These are phyloP conservation scores for Pinus tabuliformis DNA, from an alignment of 75 land plant species.

Conservation along the genomic window DNA sequence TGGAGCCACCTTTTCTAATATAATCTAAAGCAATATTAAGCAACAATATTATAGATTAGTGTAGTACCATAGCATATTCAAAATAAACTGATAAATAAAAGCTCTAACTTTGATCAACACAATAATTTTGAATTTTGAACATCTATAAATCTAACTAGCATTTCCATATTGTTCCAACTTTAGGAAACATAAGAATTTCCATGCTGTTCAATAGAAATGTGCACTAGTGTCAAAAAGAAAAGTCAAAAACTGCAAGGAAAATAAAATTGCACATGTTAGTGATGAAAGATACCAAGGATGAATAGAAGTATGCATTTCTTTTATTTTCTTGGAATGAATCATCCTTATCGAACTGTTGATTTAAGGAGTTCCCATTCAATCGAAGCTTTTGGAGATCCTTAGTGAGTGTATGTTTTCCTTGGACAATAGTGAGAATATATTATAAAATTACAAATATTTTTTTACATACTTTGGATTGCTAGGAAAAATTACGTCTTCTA, in stretches of 20 bases:
- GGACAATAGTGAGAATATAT: background rate
- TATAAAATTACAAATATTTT: background rate
- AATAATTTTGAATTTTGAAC: background rate
- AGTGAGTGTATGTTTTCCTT: background rate
- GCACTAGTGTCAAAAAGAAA: background rate
- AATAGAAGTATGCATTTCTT: conserved; percentile 1
- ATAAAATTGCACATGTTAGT: background rate
- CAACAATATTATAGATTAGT: background rate
- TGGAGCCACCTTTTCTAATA: too few species aligned
- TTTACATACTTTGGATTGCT: background rate
- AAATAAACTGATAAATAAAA: background rate
- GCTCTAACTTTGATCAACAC: background rate
- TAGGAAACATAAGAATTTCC: conserved; percentile 1
- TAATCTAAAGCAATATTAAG: conserved; percentile 91
- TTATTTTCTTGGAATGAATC: background rate
- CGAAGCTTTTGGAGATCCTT: background rate
- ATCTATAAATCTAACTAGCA: background rate
- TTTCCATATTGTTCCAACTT: conserved; percentile 1
- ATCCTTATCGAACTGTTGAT: background rate
- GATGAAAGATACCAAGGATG: conserved; percentile 7
- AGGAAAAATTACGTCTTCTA: conserved; percentile 45
- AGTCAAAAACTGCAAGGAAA: background rate
- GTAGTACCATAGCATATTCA: background rate
- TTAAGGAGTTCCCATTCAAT: background rate
- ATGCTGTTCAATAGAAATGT: background rate